A percentile compares a stretch with the other conserved stretches of the same genome.
phyloP scores from a whole-genome alignment of 2,329 filamentous ascomycete genomes.

The Aureobasidium melanogenum region DNA sequence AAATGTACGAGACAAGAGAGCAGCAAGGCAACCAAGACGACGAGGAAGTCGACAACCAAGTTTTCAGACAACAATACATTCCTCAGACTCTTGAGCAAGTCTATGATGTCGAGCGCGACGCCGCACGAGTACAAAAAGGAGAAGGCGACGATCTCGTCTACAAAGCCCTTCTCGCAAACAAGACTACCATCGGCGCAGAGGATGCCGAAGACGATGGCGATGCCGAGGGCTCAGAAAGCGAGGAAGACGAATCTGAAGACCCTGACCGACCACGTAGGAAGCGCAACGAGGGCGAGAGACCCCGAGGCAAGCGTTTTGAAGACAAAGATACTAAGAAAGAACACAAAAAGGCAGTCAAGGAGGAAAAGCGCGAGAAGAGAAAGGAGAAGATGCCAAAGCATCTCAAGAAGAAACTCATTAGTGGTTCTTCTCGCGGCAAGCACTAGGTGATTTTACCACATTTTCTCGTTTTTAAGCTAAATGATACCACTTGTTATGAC shows the following conservation, averaged over 20 bases:
- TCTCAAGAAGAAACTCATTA: slow-evolving; percentile 81
- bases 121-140: slow-evolving; percentile 64
- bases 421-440: slow-evolving; percentile 47
- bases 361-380: slow-evolving; percentile 87
- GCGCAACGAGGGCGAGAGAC: slow-evolving; percentile 48
- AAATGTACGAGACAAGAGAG: slow-evolving; percentile 53
- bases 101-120: slow-evolving; percentile 90
- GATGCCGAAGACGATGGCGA: slow-evolving; percentile 25
- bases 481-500: slow-evolving; percentile 7
- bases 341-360: slow-evolving; percentile 87
- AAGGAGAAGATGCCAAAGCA: slow-evolving; percentile 96
- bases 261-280: slow-evolving; percentile 34
- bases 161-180: slow-evolving; percentile 69
- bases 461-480: not conserved
- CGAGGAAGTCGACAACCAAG: slow-evolving; percentile 73
- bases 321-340: slow-evolving; percentile 85
- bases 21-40: slow-evolving; percentile 43
- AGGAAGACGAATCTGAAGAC: slow-evolving; percentile 35
- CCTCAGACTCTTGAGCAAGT: slow-evolving; percentile 93
- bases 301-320: slow-evolving; percentile 75
- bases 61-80: slow-evolving; percentile 94
- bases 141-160: slow-evolving; percentile 74
- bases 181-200: slow-evolving; percentile 36
- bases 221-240: slow-evolving; percentile 18
- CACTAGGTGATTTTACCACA: slow-evolving; percentile 40